Conservation (phyloP, 257 asterid genomes). For the Gentiana dahurica region DNA sequence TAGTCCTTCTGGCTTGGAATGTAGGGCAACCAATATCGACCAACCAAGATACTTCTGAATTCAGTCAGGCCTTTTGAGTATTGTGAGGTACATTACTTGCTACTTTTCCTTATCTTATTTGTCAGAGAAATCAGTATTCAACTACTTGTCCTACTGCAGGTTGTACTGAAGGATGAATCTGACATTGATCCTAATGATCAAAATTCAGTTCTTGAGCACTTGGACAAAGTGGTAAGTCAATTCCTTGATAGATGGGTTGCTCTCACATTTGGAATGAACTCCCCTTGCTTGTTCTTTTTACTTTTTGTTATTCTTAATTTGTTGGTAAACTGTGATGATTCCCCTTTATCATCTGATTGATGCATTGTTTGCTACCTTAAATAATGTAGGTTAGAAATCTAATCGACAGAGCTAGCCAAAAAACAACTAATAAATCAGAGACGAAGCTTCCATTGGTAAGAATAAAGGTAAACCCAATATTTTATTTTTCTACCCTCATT, state of each 20-base stretch:
- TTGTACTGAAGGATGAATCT: slow-evolving; percentile 82
- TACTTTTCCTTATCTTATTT: slow-evolving; percentile 1
- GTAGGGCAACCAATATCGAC: slow-evolving; percentile 94
- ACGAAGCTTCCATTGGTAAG: slow-evolving; percentile 87
- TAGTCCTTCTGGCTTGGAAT: slow-evolving; percentile 1
- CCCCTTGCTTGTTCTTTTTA: neutral
- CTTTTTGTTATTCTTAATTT: slow-evolving; percentile 1
- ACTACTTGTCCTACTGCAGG: slow-evolving; percentile 40
- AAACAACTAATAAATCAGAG: slow-evolving; percentile 44
- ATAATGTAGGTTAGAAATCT: slow-evolving; percentile 56
- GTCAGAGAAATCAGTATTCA: slow-evolving; percentile 13
- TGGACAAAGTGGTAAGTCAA: slow-evolving; percentile 75
- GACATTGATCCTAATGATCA: slow-evolving; percentile 88
- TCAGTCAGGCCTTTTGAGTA: slow-evolving; percentile 95
- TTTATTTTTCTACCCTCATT: neutral
- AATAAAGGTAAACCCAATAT: slow-evolving; percentile 47
- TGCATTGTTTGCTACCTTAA: neutral
- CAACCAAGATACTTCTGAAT: slow-evolving; percentile 85
- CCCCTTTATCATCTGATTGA: neutral
- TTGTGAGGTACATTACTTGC: slow-evolving; percentile 49
- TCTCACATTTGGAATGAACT: neutral
- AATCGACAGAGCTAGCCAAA: slow-evolving; percentile 62
- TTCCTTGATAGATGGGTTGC: slow-evolving; percentile 11
- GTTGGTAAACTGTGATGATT: slow-evolving; percentile 2
- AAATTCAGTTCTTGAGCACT: slow-evolving; percentile 81